Evolutionary conservation across 2,329 filamentous ascomycete genomes (phyloP), one percentile per base, ranked within the genome.

Genomic region (Sporothrix brasiliensis): DNA sequence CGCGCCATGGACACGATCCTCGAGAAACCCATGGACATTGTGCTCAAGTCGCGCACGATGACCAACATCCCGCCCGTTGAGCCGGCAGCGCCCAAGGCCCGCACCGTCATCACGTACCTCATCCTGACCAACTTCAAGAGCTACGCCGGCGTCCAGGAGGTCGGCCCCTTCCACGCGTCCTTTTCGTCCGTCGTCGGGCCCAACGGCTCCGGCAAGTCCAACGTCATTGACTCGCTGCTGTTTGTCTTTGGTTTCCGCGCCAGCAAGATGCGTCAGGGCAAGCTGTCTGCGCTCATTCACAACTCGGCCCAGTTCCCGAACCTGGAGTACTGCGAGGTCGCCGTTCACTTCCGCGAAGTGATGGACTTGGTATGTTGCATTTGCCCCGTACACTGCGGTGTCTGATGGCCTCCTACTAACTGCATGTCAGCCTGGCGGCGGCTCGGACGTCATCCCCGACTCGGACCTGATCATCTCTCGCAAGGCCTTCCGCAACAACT

Each of bases 231-330:
- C 80, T 97, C 95, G 2, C 83, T 99, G 39, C 87, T 99, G 0
- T 99, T 99, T 77, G 95, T 99, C n/a, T 99, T 99, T 78, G 95
- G 96, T 69, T 99, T 99, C 83, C 90, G 95, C 72, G 95, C 95
- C 54, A 98, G 94, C 85, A 99, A 99, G 82, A 99, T 99, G 95
- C 88, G 95, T 77, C 95, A 99, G 80, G 95, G 95, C 77, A 99
- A 99, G 82, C 93, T 99, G 63, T 99, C 95, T 0, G 95, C 95
- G 4, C 83, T 99, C 65, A 99, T 99, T 75, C 95, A 99, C 82
- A 99, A 98, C 79, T 98, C 95, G 14, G 94, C 93, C 0, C 88
- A 92, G 70, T 88, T 91, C 75, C 93, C 93, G 0, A 87, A 97
- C 76, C 82, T 99, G 24, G 92, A 96, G 63, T 89, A 90, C 77